Conservation (phyloP, 768 basidiomycete genomes). For the Nidularia sp. region DNA sequence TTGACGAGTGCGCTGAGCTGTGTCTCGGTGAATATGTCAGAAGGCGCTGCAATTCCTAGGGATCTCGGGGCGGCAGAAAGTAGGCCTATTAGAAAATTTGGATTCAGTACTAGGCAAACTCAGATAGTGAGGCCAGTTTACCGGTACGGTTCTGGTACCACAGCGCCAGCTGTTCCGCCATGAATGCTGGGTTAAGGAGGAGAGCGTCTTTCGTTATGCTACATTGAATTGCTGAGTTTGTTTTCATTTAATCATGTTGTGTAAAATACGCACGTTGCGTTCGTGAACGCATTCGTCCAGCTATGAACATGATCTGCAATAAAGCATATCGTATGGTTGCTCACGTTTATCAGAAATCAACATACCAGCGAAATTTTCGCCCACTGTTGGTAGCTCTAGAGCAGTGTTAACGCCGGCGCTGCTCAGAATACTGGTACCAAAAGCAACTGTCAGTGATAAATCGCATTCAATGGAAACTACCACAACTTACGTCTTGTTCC, state of each 20-base stretch:
- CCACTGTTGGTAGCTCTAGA: slow-evolving; percentile 45
- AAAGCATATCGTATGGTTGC: neutral
- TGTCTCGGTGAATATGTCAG: slow-evolving; percentile 16
- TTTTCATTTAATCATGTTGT: neutral
- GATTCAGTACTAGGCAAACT: too few relatives aligned
- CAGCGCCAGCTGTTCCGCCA: slow-evolving; percentile 14
- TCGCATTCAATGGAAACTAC: neutral
- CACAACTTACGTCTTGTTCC: slow-evolving; percentile 21
- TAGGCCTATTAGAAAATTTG: slow-evolving; percentile 11
- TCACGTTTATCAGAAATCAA: neutral
- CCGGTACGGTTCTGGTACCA: slow-evolving; percentile 26
- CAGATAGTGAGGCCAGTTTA: neutral
- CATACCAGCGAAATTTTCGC: slow-evolving; percentile 32
- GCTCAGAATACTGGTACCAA: slow-evolving; percentile 28
- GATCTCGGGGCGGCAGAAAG: slow-evolving; percentile 24
- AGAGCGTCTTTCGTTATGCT: slow-evolving; percentile 23
- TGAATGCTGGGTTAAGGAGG: slow-evolving; percentile 14
- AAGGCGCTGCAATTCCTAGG: slow-evolving; percentile 19
- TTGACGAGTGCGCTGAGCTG: slow-evolving; percentile 11
- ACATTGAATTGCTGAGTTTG: neutral
- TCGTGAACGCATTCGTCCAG: slow-evolving; percentile 27
- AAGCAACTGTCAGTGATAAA: neutral
- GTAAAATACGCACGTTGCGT: slow-evolving; percentile 16
- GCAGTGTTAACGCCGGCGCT: slow-evolving; percentile 36
- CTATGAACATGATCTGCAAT: slow-evolving; percentile 25